phyloP scores from a whole-genome alignment of 1,284 basidiomycete genomes.

The Erythrobasidium hasegawianum region DNA sequence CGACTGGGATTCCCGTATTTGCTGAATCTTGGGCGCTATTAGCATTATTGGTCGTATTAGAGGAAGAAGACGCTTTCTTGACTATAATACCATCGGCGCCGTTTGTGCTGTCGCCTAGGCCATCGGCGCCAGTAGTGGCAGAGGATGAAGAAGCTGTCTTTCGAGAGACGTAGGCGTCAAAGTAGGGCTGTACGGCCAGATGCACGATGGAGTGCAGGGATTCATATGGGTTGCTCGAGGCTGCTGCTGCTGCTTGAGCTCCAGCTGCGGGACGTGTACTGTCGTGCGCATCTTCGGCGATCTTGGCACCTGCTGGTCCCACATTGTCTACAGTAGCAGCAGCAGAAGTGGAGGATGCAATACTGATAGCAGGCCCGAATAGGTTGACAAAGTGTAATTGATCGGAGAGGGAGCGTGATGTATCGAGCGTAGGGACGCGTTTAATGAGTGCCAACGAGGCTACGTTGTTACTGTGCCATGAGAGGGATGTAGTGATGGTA shows the following conservation, averaged over 20 bases:
- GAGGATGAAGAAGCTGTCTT: constrained; percentile 45
- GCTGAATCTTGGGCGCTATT: constrained; percentile 49
- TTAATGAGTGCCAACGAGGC: constrained; percentile 94
- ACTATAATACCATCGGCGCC: constrained; percentile 4
- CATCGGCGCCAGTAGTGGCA: background rate
- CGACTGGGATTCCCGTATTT: constrained; percentile 95
- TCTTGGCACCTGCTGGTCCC: no score
- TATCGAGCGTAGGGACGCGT: constrained; percentile 76
- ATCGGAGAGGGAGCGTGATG: constrained; percentile 67
- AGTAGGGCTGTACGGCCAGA: constrained; percentile 94
- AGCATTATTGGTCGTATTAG: constrained; percentile 9
- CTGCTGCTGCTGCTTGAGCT: constrained; percentile 40
- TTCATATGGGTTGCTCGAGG: constrained; percentile 73
- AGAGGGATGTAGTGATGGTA: constrained; percentile 9
- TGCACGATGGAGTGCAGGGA: constrained; percentile 95
- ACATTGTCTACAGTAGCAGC: constrained; percentile 34
- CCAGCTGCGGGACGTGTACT: constrained; percentile 28
- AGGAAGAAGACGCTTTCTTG: constrained; percentile 12
- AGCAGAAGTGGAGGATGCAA: constrained; percentile 24
- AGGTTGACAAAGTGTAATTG: constrained; percentile 91
- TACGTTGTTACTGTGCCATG: constrained; percentile 74
- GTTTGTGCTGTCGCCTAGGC: background rate
- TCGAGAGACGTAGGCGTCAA: constrained; percentile 82
- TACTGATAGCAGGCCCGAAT: constrained; percentile 65
- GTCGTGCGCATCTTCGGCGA: constrained; percentile 4